Percentiles rank a stretch among this genome's conserved stretches.
These are phyloP conservation scores for Fusarium robinianum DNA, from an alignment of 2,329 filamentous ascomycete species.

Conservation along the genomic window DNA sequence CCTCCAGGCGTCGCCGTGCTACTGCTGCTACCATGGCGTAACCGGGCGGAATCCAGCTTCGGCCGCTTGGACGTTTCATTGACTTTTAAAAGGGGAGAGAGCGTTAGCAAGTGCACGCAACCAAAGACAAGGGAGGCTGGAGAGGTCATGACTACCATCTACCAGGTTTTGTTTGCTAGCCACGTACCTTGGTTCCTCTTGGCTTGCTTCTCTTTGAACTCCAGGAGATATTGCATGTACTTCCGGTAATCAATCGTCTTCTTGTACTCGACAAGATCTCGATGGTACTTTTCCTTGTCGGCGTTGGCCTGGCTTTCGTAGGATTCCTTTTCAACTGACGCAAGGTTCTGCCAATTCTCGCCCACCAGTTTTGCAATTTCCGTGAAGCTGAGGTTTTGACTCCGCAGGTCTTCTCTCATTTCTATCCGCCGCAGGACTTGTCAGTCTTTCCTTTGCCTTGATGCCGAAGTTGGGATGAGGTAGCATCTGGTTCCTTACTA, in stretches of 20 bases:
- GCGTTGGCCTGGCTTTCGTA: slow-evolving; percentile 73
- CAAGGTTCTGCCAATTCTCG: slow-evolving; percentile 78
- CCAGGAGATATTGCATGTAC: slow-evolving; percentile 73
- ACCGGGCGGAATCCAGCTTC: slow-evolving; percentile 49
- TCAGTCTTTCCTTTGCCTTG: slow-evolving; percentile 3
- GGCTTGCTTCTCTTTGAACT: slow-evolving; percentile 76
- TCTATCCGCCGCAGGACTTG: slow-evolving; percentile 50
- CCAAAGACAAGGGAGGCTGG: no score
- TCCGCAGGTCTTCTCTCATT: slow-evolving; percentile 77
- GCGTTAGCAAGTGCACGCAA: no score
- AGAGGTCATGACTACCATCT: slow-evolving; percentile 2
- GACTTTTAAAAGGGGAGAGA: slow-evolving; percentile 19
- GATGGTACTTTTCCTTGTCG: slow-evolving; percentile 77
- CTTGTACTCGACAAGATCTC: slow-evolving; percentile 75
- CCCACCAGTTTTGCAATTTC: slow-evolving; percentile 83
- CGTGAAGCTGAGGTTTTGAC: slow-evolving; percentile 76
- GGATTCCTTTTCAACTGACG: slow-evolving; percentile 67
- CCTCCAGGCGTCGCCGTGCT: slow-evolving; percentile 45
- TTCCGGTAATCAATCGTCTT: slow-evolving; percentile 71
- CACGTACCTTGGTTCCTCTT: slow-evolving; percentile 58
- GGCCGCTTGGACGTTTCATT: slow-evolving; percentile 53
- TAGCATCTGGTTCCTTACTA: slow-evolving; percentile 55
- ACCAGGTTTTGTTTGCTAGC: no score
- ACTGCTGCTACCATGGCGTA: slow-evolving; percentile 46
- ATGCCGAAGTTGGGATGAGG: background rate